Conservation (phyloP, 805 yeast genomes). For the Lipomyces kockii region DNA sequence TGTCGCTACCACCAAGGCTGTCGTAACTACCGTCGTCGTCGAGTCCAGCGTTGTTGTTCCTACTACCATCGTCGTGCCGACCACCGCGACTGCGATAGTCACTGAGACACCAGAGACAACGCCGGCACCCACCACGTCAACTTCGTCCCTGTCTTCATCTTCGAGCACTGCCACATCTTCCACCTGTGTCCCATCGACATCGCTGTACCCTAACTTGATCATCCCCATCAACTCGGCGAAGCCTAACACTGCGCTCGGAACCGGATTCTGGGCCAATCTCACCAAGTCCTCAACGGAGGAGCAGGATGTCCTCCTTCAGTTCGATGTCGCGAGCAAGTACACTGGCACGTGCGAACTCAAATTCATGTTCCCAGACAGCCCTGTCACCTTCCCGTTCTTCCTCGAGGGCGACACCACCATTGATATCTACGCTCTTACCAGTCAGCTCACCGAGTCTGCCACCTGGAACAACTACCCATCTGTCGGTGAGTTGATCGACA, state of each 20-base stretch:
- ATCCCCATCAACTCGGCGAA: conserved; percentile 33
- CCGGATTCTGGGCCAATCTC: conserved; percentile 36
- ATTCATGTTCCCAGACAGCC: conserved; percentile 35
- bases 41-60: conserved; percentile 18
- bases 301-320: conserved; percentile 36
- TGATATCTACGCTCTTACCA: conserved; percentile 26
- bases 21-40: conserved; percentile 20
- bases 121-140: conserved; percentile 15
- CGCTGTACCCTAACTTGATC: conserved; percentile 36
- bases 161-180: conserved; percentile 26
- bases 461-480: conserved; percentile 36
- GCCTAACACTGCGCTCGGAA: conserved; percentile 36
- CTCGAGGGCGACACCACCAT: conserved; percentile 35
- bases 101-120: conserved; percentile 14
- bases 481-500: conserved; percentile 29
- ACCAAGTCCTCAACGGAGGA: conserved; percentile 31
- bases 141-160: conserved; percentile 20
- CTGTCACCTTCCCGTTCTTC: conserved; percentile 33
- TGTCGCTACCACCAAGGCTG: conserved; percentile 16
- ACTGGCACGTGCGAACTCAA: conserved; percentile 33
- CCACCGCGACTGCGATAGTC: conserved; percentile 17
- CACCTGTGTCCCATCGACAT: conserved; percentile 27
- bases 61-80: conserved; percentile 24
- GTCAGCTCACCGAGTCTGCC: conserved; percentile 20
- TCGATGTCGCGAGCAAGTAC: conserved; percentile 24